Percentiles rank a stretch among this genome's conserved stretches.
Conservation (phyloP, 2,329 filamentous ascomycete genomes). For the Xylaria multiplex region DNA sequence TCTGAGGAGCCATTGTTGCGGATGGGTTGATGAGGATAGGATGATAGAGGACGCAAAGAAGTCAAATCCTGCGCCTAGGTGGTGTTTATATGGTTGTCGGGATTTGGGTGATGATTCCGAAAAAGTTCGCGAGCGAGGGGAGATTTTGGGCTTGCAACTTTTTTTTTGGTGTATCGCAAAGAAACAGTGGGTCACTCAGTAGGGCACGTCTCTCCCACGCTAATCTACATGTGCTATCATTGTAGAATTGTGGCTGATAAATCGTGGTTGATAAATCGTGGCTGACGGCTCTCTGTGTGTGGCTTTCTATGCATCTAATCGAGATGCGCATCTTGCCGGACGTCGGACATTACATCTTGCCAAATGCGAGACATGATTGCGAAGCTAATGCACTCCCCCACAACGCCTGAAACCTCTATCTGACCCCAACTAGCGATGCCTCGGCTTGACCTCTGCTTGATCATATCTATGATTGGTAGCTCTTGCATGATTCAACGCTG, state of each 20-base stretch:
- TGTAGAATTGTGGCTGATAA: no score
- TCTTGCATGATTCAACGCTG: background rate
- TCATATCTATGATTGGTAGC: background rate
- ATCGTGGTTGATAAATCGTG: no score
- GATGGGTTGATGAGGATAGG: slow-evolving; percentile 38
- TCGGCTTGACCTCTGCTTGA: slow-evolving; percentile 8
- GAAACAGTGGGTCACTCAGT: slow-evolving; percentile 38
- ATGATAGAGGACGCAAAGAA: slow-evolving; percentile 75
- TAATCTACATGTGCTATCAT: no score
- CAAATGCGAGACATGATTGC: background rate
- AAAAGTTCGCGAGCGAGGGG: slow-evolving; percentile 40
- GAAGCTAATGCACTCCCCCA: slow-evolving; percentile 15
- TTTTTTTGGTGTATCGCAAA: slow-evolving; percentile 49
- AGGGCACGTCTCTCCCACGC: slow-evolving; percentile 33
- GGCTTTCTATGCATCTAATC: background rate
- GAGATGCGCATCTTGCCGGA: no score
- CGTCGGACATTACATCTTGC: no score
- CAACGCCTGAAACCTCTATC: slow-evolving; percentile 1
- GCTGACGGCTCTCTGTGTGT: background rate
- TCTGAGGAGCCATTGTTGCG: slow-evolving; percentile 80
- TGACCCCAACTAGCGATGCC: slow-evolving; percentile 17
- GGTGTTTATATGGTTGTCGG: slow-evolving; percentile 39
- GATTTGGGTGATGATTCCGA: slow-evolving; percentile 29
- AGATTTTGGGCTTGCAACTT: slow-evolving; percentile 39
- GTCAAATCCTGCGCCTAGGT: slow-evolving; percentile 57